Base-by-base conservation (phyloP, 331 rosid species). In the Quercus phellos region DNA sequence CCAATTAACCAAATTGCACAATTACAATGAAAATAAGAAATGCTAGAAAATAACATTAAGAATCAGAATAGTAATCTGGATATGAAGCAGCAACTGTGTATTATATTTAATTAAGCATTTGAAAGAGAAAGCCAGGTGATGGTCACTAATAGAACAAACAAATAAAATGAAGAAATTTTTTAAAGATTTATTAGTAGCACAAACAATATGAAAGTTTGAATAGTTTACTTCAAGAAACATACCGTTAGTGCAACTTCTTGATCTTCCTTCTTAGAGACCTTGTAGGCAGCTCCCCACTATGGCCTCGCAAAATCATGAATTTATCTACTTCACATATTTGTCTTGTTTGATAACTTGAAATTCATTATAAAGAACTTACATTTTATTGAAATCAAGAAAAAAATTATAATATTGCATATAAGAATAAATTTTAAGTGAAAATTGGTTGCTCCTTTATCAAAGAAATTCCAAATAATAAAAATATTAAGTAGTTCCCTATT, bases 261-360 rank as follows among this genome's bases (percentile, higher is more conserved):
- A 76, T 94, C 99, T 83, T 94, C 98, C 89, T 89, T 81, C 68
- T 82, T 90, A 51, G 88, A 68, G 82, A 94, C 55, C 90, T 84
- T 89, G 89, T 92, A 94, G 75, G 99, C 97, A 76, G 73, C 96
- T 76, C 98, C 99, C 95, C 97, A 90, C 97, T 94, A 58, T 60
- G 43, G 85, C 83, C 77, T 71, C 88, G 81, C 75, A 88, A 84
- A 80, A 78, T 50, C 70, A 70, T 78, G 58, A 66, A 64, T 72
- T 59, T 22, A 61, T 75, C 71, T 51, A 59, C 58, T 67, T 77
- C 74, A 83, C 29, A 77, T 59, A 34, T 18, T 55, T 76, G 67
- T 80, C 50, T 51, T 76, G 46, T 60, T 77, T 19, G 30, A 75
- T 64, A 26, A 80, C 74, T 80, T 84, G 74, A 51, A 55, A 54